These are phyloP conservation scores for Annulohypoxylon truncatum DNA, from an alignment of 2,329 filamentous ascomycete genomes.

Conservation along the genomic window DNA sequence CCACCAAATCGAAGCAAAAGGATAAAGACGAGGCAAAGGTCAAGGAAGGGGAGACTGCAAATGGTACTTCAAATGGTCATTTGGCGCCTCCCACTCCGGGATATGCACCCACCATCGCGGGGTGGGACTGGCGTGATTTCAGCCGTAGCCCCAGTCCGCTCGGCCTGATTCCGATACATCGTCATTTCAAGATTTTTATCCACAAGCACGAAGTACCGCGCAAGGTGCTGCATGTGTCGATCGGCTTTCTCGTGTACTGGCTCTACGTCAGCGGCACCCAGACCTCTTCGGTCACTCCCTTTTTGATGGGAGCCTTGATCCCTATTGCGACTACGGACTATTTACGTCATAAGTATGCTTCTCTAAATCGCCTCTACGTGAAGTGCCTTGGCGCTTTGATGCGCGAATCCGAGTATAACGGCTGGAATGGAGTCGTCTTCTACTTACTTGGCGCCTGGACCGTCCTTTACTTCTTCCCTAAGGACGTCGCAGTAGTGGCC, in stretches of 20 bases:
- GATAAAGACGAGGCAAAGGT: slow-evolving; percentile 42
- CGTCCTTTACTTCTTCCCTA: slow-evolving; percentile 87
- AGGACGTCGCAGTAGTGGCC: slow-evolving; percentile 90
- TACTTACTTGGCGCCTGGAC: slow-evolving; percentile 92
- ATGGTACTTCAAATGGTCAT: slow-evolving; percentile 75
- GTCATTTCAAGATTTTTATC: slow-evolving; percentile 89
- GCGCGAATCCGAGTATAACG: slow-evolving; percentile 93
- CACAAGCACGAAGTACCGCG: slow-evolving; percentile 97
- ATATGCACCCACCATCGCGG: slow-evolving; percentile 57
- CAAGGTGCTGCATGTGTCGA: slow-evolving; percentile 93
- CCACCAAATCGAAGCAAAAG: slow-evolving; percentile 49
- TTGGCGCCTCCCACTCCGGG: slow-evolving; percentile 71
- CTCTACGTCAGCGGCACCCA: slow-evolving; percentile 86
- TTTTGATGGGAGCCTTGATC: slow-evolving; percentile 81
- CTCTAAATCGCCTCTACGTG: slow-evolving; percentile 90
- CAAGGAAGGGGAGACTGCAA: slow-evolving; percentile 53
- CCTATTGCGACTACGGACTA: slow-evolving; percentile 87
- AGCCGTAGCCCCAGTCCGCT: slow-evolving; percentile 93
- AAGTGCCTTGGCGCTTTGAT: slow-evolving; percentile 87
- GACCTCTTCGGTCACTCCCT: slow-evolving; percentile 81
- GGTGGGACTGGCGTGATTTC: slow-evolving; percentile 86
- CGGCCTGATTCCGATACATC: slow-evolving; percentile 93
- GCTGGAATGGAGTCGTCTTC: slow-evolving; percentile 97
- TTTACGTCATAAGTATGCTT: slow-evolving; percentile 82
- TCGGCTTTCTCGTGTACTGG: slow-evolving; percentile 91